Base-by-base conservation (phyloP, 2,329 filamentous ascomycete species). In the Aspergillus piperis region DNA sequence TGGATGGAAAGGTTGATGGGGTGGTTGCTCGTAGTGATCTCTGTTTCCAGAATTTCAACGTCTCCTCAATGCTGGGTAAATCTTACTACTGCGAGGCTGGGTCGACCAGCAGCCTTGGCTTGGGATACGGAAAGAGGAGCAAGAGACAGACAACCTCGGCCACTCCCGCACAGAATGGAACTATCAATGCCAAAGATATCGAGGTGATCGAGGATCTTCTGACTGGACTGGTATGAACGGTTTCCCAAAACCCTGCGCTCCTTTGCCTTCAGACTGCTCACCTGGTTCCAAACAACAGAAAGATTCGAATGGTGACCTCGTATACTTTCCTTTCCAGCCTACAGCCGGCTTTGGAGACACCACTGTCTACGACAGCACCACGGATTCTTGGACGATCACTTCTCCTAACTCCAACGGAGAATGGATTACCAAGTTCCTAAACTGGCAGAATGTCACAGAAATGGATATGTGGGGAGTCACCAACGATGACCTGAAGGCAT, bases 251-350 rank as follows among this genome's bases (percentile, higher is more conserved):
- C 32, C 11, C 11, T n/a, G n/a, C 13, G 7, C 3, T 42, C 7
- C 39, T 42, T 3, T 42, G 15, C 39, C 39, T 42, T 5, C n/a
- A 42, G 6, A 42, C 7, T 42, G 39, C 39, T 42, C n/a, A 42
- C 39, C n/a, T 5, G 32, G 11, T 36, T 36, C 4, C 11, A 36
- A 8, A 6, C 7, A 8, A n/a, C 39, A 42, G 48, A 51, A 51
- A 51, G 48, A 51, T 19, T 51, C 48, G 5, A 17, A 51, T 1
- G 48, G 48, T n/a, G 13, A 32, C 25, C 48, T 51, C 5, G 48
- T 51, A 13, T 51, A 51, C 27, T 51, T 51, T 27, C 48, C 48
- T 27, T 51, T 51, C 15, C 48, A 51, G 48, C 48, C 48, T n/a
- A 19, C 48, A n/a, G 48, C 48, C 7, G 48, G 48, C 27, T 51